Conservation (phyloP, 2,329 filamentous ascomycete genomes). For the Cadophora sp. region DNA sequence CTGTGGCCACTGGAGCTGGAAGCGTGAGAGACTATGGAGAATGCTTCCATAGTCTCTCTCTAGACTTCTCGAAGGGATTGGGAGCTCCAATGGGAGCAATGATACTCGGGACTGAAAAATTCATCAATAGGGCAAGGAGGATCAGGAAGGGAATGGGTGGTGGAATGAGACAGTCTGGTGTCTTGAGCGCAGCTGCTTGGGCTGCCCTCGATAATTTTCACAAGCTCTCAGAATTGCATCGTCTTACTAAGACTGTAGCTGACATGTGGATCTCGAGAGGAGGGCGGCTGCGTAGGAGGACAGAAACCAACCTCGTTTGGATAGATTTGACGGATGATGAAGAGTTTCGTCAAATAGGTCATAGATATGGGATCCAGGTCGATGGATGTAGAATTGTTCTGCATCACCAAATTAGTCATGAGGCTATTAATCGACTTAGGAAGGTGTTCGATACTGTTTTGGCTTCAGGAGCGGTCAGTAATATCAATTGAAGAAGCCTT, state of each 20-base stretch:
- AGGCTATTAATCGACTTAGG: conserved; percentile 51
- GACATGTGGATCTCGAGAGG: conserved; percentile 54
- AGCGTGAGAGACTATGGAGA: conserved; percentile 69
- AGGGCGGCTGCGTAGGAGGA: conserved; percentile 63
- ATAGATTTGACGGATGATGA: conserved; percentile 62
- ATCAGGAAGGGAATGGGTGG: conserved; percentile 84
- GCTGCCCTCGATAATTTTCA: conserved; percentile 79
- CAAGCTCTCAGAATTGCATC: conserved; percentile 66
- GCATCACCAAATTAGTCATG: conserved; percentile 71
- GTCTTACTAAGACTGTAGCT: conserved; percentile 55
- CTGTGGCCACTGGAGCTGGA: conserved; percentile 72
- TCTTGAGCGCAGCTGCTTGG: conserved; percentile 75
- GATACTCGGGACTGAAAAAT: conserved; percentile 63
- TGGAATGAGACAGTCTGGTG: conserved; percentile 76
- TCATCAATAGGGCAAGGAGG: conserved; percentile 71
- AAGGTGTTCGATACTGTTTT: conserved; percentile 15
- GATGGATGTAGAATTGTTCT: conserved; percentile 66
- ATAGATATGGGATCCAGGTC: conserved; percentile 62
- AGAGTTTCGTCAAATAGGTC: conserved; percentile 59
- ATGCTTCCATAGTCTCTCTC: conserved; percentile 74
- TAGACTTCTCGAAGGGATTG: conserved; percentile 84
- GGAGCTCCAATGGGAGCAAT: conserved; percentile 82
- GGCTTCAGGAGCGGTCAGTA: neutral
- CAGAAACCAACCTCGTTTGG: conserved; percentile 78
- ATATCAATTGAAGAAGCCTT: neutral